phyloP scores from a whole-genome alignment of 768 basidiomycete genomes.

The Serendipita vermifera region DNA sequence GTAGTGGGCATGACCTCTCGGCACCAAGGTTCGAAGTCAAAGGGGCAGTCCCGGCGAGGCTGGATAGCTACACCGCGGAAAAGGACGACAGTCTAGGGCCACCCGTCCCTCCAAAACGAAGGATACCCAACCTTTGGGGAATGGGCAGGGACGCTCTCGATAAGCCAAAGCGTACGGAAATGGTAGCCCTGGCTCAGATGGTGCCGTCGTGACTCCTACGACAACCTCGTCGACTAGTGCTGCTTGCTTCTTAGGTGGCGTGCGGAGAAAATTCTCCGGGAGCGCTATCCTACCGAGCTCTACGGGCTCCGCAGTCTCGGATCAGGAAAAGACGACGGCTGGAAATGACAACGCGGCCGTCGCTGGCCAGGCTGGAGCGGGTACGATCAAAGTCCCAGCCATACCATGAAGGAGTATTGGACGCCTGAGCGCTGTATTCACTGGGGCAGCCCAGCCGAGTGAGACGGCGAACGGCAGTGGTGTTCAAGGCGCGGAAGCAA shows the following conservation, averaged over 20 bases:
- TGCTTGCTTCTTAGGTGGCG: too few relatives aligned
- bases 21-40: slow-evolving; percentile 18
- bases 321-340: slow-evolving; percentile 40
- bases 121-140: background rate
- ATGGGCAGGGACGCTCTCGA: background rate
- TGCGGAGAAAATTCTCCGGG: background rate
- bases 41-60: slow-evolving; percentile 22
- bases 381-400: slow-evolving; percentile 10
- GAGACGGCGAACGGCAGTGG: too few relatives aligned
- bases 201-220: too few relatives aligned
- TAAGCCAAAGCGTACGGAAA: background rate
- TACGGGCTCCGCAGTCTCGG: slow-evolving; percentile 45
- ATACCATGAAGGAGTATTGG: slow-evolving; percentile 14
- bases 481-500: too few relatives aligned
- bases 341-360: slow-evolving; percentile 19
- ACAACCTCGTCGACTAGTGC: too few relatives aligned
- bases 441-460: slow-evolving; percentile 29
- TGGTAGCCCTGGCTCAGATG: too few relatives aligned
- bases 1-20: slow-evolving; percentile 7
- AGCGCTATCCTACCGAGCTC: slow-evolving; percentile 15
- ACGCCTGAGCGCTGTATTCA: slow-evolving; percentile 42
- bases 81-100: background rate
- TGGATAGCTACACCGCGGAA: slow-evolving; percentile 9
- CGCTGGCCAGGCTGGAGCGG: slow-evolving; percentile 18
- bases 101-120: background rate